Base-by-base conservation (phyloP, 257 asterid species). In the Cordia subcordata region DNA sequence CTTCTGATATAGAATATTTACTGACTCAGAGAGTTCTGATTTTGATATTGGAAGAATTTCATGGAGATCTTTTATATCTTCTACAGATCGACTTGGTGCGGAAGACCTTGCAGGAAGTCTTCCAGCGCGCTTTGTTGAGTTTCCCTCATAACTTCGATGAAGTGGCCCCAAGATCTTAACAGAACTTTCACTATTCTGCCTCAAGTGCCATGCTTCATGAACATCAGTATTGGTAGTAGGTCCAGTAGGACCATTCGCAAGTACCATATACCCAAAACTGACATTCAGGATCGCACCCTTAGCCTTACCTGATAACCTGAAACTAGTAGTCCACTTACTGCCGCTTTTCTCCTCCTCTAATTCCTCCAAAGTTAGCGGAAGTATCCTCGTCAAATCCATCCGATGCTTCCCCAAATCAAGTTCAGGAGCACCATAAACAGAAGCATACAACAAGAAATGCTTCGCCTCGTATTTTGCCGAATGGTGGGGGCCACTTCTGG, bases 281-380 rank as follows among this genome's bases (percentile, higher is more conserved):
- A 89, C 95, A 65, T 86, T 82, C 73, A 93, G 58, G 16, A 70
- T 79, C 19, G 91, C 99, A 37, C 94, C 95, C 71, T 72, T 78
- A 40, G 94, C 99, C 76, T 79, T 83, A 40, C 97, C 97, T 4
- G 96, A 81, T 68, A 93, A 74, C 68, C 77, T 74, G 75, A 79
- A 93, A 81, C 97, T 93, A 66, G 99, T 93, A 18, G 95, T 79
- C 99, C 99, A 93, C 67, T 73, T 93, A 56, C 99, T 97, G 0
- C 84, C 74, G 76, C 91, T 77, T 72, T 80, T 89, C 81, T 88
- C 94, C 61, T 88, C 97, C 61, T 82, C 95, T 58, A 93, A 64
- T 62, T 93, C 99, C 76, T 93, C 99, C 66, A 89, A 54, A 10
- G 94, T 84, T 60, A 93, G 69, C 53, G 99, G 99, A 74, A 93